Percentiles rank a stretch among this genome's conserved stretches.
phyloP scores from a whole-genome alignment of 176 grass and related monocot genomes.

The Ananas comosus region DNA sequence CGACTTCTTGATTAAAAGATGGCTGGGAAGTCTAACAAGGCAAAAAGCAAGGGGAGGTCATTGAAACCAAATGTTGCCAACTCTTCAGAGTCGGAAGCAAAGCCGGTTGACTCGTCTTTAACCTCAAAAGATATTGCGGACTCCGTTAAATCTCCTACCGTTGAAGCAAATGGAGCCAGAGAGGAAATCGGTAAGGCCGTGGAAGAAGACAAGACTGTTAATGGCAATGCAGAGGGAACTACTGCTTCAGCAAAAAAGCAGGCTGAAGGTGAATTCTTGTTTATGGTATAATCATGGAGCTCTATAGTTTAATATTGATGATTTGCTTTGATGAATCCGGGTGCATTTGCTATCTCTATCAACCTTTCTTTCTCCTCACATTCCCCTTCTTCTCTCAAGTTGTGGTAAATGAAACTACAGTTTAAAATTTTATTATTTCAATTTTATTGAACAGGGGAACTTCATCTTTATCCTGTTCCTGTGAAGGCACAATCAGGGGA shows the following conservation, averaged over 20 bases:
- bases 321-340: neutral
- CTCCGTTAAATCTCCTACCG: constrained; percentile 27
- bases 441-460: constrained; percentile 52
- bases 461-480: constrained; percentile 72
- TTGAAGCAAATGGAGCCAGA: constrained; percentile 25
- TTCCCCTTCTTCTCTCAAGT: too few relatives aligned
- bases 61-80: constrained; percentile 11
- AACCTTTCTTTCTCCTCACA: too few relatives aligned
- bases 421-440: neutral
- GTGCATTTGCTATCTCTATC: neutral
- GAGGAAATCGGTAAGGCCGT: constrained; percentile 13
- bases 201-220: constrained; percentile 1
- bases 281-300: neutral
- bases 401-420: too few relatives aligned
- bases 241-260: constrained; percentile 31
- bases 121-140: constrained; percentile 11
- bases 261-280: constrained; percentile 37
- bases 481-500: constrained; percentile 81
- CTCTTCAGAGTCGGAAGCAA: constrained; percentile 24
- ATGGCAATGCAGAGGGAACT: constrained; percentile 1
- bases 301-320: neutral
- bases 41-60: constrained; percentile 58
- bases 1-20: constrained; percentile 31
- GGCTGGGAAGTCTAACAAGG: constrained; percentile 89
- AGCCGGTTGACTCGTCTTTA: constrained; percentile 3